A percentile compares a stretch with the other conserved stretches of the same genome.
These are phyloP conservation scores for Colletotrichum sp. DNA, from an alignment of 2,329 filamentous ascomycete species.

Conservation along the genomic window DNA sequence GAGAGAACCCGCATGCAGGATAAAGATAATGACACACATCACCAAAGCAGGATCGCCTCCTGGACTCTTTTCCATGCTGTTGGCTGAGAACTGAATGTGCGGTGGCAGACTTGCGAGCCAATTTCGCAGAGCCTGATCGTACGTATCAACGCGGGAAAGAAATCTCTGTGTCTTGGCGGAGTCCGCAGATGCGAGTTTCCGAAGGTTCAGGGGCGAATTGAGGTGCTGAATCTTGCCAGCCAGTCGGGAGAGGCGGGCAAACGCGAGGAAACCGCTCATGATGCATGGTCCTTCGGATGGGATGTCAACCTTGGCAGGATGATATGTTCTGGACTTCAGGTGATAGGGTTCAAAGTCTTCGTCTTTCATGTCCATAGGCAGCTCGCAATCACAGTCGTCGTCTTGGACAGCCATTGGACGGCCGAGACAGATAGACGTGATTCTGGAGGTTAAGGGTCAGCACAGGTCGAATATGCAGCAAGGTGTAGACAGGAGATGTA, in stretches of 20 bases:
- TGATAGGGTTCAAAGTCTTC: slow-evolving; percentile 24
- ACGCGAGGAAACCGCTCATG: neutral
- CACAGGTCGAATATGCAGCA: neutral
- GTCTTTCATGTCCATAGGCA: slow-evolving; percentile 29
- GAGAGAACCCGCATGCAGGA: neutral
- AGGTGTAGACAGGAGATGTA: neutral
- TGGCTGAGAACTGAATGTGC: slow-evolving; percentile 29
- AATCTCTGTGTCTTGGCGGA: neutral
- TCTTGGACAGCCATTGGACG: slow-evolving; percentile 33
- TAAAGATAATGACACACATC: neutral
- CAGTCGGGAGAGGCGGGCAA: neutral
- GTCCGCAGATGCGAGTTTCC: neutral
- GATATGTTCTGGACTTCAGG: neutral
- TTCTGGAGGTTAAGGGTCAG: slow-evolving; percentile 8
- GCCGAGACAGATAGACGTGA: slow-evolving; percentile 31
- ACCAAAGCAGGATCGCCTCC: neutral
- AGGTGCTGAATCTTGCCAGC: neutral
- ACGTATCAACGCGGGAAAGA: slow-evolving; percentile 7
- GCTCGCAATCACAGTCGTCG: slow-evolving; percentile 30
- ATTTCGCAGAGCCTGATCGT: slow-evolving; percentile 21
- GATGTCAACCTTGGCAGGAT: neutral
- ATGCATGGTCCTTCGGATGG: neutral
- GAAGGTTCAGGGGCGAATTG: neutral
- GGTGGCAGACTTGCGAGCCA: slow-evolving; percentile 27
- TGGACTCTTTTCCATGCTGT: neutral